Percentiles rank a stretch among this genome's conserved stretches.
Conservation (phyloP, 1,284 basidiomycete genomes). For the Ceratobasidium sp. region DNA sequence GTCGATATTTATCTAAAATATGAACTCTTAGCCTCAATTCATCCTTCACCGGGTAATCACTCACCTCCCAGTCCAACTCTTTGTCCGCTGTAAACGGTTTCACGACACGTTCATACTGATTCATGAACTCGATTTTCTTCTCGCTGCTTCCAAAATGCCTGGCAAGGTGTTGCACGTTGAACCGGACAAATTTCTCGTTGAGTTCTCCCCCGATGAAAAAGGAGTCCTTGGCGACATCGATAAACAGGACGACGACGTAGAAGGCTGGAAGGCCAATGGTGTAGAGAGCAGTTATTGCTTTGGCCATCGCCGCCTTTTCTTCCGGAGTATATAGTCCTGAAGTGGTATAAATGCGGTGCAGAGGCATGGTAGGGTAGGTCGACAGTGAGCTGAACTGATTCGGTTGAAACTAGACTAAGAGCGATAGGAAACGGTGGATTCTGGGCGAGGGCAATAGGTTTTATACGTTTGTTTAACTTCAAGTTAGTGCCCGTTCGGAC, state of each 20-base stretch:
- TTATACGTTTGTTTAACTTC: too few species aligned
- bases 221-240: slow-evolving; percentile 21
- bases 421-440: too few species aligned
- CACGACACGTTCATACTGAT: slow-evolving; percentile 9
- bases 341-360: slow-evolving; percentile 37
- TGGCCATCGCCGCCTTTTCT: slow-evolving; percentile 16
- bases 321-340: slow-evolving; percentile 18
- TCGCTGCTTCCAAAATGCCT: slow-evolving; percentile 9
- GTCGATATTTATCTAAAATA: slow-evolving; percentile 26
- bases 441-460: too few species aligned
- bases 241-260: slow-evolving; percentile 29
- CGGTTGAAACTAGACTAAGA: too few species aligned
- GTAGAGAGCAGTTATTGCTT: slow-evolving; percentile 16
- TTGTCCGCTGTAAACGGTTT: slow-evolving; percentile 33
- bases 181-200: slow-evolving; percentile 18
- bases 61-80: slow-evolving; percentile 38
- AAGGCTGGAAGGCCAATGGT: slow-evolving; percentile 7
- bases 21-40: too few species aligned
- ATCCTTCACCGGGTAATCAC: background rate
- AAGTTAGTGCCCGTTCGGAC: background rate
- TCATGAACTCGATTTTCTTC: slow-evolving; percentile 21
- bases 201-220: slow-evolving; percentile 32
- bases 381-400: background rate
- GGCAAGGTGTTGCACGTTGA: slow-evolving; percentile 26
- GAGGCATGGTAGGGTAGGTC: slow-evolving; percentile 18